Base-by-base conservation (phyloP, 441 rosid genomes). In the Mallotus japonicus region DNA sequence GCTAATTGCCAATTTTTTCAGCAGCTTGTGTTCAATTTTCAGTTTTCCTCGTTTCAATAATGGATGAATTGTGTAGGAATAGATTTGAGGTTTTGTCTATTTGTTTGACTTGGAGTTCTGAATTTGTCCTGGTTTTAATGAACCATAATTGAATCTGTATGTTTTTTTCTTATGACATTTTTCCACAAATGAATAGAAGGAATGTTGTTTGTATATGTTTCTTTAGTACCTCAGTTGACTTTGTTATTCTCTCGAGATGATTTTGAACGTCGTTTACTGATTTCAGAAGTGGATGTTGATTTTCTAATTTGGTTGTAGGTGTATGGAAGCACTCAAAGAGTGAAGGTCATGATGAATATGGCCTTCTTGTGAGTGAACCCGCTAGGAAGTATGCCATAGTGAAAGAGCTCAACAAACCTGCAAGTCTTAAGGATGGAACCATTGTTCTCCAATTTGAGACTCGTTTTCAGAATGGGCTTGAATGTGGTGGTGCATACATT, bases 401-500 rank as follows among this genome's bases (percentile, higher is more conserved):
- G 79, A 92, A 81, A 63, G 89, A 83, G 87, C 92, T 90, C 22
- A 88, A 86, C 40, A 81, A 87, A 80, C 86, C 85, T 14, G 86
- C 74, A 34, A 84, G 67, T 86, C 96, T 91, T 15, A 89, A 87
- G 86, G 97, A 91, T 37, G 95, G 90, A 34, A 95, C 93, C 17
- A 61, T 85, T 51, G 95, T 88, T 67, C 91, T 95, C 65, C 99
- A 95, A 47, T 92, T 86, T 75, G 99, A 95, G 83, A 87, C 86
- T 76, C 98, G 99, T 60, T 83, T 90, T 67, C 99, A 92, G 72
- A 85, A 90, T 49, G 98, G 99, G 42, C 97, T 95, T 50, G 99
- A 95, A 87, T 95, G 99, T 68, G 99, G 99, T 60, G 99, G 99
- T 79, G 93, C 99, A 47, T 95, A 95, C 82, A 69, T 95, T 78